These are phyloP conservation scores for Polygonum aviculare DNA, from an alignment of 148 eudicot genomes.

Conservation along the genomic window DNA sequence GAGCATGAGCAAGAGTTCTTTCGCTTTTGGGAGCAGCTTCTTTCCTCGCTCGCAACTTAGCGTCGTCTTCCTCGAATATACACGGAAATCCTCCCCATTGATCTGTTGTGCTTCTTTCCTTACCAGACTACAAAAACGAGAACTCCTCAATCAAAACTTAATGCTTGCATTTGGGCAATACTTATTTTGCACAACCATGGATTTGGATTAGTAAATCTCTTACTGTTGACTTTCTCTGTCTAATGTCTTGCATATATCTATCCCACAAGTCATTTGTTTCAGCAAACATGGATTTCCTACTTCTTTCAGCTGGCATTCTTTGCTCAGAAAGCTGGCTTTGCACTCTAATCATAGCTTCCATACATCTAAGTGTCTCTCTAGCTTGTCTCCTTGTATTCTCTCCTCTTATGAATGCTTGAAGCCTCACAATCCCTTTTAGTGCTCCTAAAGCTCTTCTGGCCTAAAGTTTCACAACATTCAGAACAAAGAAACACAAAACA, in stretches of 20 bases:
- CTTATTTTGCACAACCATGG: background rate
- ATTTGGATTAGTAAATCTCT: conserved; percentile 10
- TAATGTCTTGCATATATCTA: conserved; percentile 40
- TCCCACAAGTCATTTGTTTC: conserved; percentile 35
- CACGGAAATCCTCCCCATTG: conserved; percentile 39
- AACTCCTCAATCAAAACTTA: conserved; percentile 16
- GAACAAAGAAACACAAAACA: background rate
- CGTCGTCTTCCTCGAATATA: conserved; percentile 58
- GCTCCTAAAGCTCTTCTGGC: conserved; percentile 50
- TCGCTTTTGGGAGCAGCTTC: conserved; percentile 43
- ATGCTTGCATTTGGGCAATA: background rate
- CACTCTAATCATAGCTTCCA: conserved; percentile 52
- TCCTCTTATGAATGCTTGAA: conserved; percentile 51
- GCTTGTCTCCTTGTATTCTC: conserved; percentile 52
- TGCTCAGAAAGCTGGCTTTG: conserved; percentile 39
- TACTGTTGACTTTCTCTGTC: conserved; percentile 52
- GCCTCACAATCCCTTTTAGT: conserved; percentile 41
- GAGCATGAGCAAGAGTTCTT: conserved; percentile 36
- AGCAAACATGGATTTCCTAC: conserved; percentile 25
- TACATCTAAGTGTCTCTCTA: conserved; percentile 42
- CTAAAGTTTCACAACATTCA: conserved; percentile 7
- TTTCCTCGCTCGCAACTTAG: conserved; percentile 44
- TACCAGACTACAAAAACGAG: conserved; percentile 7
- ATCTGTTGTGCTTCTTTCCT: conserved; percentile 25
- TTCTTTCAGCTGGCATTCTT: conserved; percentile 29